Percentiles rank a stretch among this genome's conserved stretches.
Conservation (phyloP, 2,329 filamentous ascomycete species). For the Teratosphaeria nubilosa region DNA sequence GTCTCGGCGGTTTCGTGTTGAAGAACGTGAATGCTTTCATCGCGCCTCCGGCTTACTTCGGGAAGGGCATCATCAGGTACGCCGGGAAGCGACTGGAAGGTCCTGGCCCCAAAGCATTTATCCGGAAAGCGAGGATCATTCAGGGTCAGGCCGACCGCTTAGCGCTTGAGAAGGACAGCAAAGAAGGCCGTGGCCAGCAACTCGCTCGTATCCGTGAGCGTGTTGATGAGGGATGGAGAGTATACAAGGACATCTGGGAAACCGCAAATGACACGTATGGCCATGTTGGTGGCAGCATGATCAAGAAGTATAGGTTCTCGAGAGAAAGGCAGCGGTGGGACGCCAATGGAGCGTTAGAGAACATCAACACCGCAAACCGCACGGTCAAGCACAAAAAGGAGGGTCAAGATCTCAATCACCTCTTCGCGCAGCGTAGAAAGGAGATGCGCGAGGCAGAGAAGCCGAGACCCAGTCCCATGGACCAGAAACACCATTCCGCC, state of each 20-base stretch:
- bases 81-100: conserved; percentile 45
- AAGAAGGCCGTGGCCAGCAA: conserved; percentile 12
- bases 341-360: conserved; percentile 24
- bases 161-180: conserved; percentile 9
- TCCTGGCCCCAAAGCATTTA: conserved; percentile 17
- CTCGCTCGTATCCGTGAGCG: neutral
- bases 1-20: conserved; percentile 67
- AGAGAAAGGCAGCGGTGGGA: conserved; percentile 21
- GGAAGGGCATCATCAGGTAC: conserved; percentile 73
- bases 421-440: conserved; percentile 17
- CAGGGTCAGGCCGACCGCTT: conserved; percentile 21
- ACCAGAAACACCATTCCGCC: conserved; percentile 8
- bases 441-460: conserved; percentile 19
- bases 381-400: conserved; percentile 17
- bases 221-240: conserved; percentile 9
- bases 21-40: conserved; percentile 63
- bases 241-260: conserved; percentile 25
- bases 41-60: conserved; percentile 66
- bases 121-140: conserved; percentile 23
- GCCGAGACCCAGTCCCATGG: conserved; percentile 20
- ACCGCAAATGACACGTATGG: conserved; percentile 15
- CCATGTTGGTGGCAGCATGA: conserved; percentile 6
- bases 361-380: conserved; percentile 19
- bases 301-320: conserved; percentile 13
- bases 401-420: conserved; percentile 19